A percentile compares a stretch with the other conserved stretches of the same genome.
These are phyloP conservation scores for Trichoderma erinaceum DNA, from an alignment of 495 filamentous ascomycete genomes.

Conservation along the genomic window DNA sequence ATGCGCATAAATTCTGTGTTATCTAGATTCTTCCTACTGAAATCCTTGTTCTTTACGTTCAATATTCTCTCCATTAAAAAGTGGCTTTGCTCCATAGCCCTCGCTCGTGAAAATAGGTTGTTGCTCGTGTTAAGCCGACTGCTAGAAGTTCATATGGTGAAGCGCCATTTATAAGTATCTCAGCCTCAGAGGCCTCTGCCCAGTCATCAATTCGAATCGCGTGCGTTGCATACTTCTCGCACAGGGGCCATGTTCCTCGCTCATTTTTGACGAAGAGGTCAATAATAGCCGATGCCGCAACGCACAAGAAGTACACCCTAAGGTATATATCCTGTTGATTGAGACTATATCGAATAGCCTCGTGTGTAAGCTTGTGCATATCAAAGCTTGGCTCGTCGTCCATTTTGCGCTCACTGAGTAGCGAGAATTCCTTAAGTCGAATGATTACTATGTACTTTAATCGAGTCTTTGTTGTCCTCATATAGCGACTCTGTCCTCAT, in stretches of 20 bases:
- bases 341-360: slow-evolving; percentile 23
- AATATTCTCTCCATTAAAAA: not conserved
- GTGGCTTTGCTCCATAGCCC: not conserved
- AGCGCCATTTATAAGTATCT: too few relatives aligned
- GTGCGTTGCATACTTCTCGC: too few relatives aligned
- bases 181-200: too few relatives aligned
- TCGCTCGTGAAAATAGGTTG: not conserved
- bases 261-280: slow-evolving; percentile 18
- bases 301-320: slow-evolving; percentile 17
- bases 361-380: slow-evolving; percentile 27
- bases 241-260: not conserved
- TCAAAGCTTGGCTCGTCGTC: slow-evolving; percentile 18
- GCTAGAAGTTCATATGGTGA: too few relatives aligned
- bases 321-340: not conserved
- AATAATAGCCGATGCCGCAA: slow-evolving; percentile 18
- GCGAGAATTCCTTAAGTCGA: slow-evolving; percentile 20
- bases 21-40: not conserved
- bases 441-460: slow-evolving; percentile 12
- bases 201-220: too few relatives aligned
- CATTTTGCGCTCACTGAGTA: slow-evolving; percentile 14
- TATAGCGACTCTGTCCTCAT: not conserved
- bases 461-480: slow-evolving; percentile 13
- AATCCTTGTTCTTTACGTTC: not conserved
- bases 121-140: not conserved
- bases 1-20: not conserved